phyloP scores from a whole-genome alignment of 768 basidiomycete genomes.

The Suillus sp. region DNA sequence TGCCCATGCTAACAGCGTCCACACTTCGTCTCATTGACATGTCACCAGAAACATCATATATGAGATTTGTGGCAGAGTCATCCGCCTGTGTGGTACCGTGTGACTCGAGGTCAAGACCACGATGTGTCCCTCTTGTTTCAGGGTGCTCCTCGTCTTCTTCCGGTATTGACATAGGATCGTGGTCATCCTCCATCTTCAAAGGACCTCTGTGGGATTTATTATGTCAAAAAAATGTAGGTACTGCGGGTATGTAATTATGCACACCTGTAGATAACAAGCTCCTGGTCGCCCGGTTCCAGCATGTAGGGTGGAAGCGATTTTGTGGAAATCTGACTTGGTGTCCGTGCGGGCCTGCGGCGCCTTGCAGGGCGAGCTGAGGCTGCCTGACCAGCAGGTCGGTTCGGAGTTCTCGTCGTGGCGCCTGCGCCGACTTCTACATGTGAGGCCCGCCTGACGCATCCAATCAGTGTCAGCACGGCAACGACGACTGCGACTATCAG shows the following conservation, averaged over 20 bases:
- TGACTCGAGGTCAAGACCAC: conserved; percentile 26
- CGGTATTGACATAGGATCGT: conserved; percentile 20
- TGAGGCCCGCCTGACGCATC: conserved; percentile 26
- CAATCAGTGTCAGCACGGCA: conserved; percentile 22
- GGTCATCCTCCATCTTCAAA: conserved; percentile 27
- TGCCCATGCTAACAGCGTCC: conserved; percentile 24
- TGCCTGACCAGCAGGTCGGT: conserved; percentile 18
- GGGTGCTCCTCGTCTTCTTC: conserved; percentile 27
- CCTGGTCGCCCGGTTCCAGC: conserved; percentile 83
- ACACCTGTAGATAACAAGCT: conserved; percentile 68
- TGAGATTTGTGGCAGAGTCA: conserved; percentile 26
- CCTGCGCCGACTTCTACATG: conserved; percentile 1
- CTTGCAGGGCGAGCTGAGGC: conserved; percentile 17
- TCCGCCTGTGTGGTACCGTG: conserved; percentile 25
- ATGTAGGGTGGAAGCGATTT: conserved; percentile 76
- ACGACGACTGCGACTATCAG: conserved; percentile 27
- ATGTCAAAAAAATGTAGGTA: background rate
- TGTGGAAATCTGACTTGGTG: conserved; percentile 81
- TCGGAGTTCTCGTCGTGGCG: background rate
- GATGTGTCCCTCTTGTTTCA: conserved; percentile 17
- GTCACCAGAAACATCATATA: conserved; percentile 13
- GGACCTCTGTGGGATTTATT: conserved; percentile 25
- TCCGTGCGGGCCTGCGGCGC: conserved; percentile 52
- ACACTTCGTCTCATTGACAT: conserved; percentile 16
- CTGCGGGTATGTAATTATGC: conserved; percentile 13